Conservation (phyloP, 345 rosid genomes). For the Stellera chamaejasme region DNA sequence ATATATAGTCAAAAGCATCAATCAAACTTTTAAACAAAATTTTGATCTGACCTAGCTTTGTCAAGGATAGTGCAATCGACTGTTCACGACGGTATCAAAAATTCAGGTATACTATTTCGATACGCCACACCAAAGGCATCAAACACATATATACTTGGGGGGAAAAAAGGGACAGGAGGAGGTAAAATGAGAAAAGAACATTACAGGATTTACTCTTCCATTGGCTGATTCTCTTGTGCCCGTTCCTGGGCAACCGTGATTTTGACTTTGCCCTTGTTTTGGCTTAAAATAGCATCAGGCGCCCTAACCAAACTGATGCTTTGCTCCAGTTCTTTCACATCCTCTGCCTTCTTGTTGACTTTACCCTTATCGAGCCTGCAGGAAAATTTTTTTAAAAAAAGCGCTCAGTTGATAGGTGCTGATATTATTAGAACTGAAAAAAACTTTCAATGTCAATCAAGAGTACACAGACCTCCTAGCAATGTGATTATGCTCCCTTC, state of each 20-base stretch:
- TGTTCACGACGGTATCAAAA: too few species aligned
- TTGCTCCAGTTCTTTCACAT: conserved; percentile 36
- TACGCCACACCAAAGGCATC: too few species aligned
- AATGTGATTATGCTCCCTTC: conserved; percentile 48
- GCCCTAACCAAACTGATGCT: conserved; percentile 44
- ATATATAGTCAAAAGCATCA: too few species aligned
- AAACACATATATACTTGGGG: too few species aligned
- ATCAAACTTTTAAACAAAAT: too few species aligned
- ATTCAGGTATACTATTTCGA: too few species aligned
- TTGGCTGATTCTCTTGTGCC: conserved; percentile 43
- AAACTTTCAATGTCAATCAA: neutral
- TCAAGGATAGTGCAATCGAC: too few species aligned
- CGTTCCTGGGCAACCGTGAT: conserved; percentile 35
- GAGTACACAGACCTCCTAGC: conserved; percentile 34
- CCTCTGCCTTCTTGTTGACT: conserved; percentile 30
- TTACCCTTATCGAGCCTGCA: conserved; percentile 57
- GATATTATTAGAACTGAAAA: neutral
- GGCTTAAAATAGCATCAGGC: conserved; percentile 23
- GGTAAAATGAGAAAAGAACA: neutral
- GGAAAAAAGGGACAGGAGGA: neutral
- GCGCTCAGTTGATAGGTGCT: neutral
- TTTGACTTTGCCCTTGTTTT: conserved; percentile 49
- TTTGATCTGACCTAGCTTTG: too few species aligned
- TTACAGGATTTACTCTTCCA: conserved; percentile 54
- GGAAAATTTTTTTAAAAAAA: conserved; percentile 7